These are phyloP conservation scores for Cutaneotrichosporon spelunceum DNA, from an alignment of 1,284 basidiomycete species.

Conservation along the genomic window DNA sequence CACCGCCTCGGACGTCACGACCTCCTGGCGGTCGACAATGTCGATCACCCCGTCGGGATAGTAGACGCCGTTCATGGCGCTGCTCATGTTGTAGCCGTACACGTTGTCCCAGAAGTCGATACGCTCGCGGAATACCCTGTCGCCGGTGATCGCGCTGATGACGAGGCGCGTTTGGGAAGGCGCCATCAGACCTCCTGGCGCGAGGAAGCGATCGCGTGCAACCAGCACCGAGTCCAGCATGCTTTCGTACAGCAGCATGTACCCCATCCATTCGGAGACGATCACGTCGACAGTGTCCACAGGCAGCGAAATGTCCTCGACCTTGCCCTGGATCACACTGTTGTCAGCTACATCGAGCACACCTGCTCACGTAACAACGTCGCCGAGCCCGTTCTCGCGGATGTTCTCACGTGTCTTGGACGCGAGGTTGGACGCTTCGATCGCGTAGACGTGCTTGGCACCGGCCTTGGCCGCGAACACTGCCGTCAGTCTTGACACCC, in stretches of 20 bases:
- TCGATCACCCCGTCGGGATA: constrained; percentile 78
- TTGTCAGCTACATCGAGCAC: background rate
- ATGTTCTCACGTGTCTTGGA: constrained; percentile 78
- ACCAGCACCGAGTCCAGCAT: constrained; percentile 92
- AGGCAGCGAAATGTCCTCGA: constrained; percentile 71
- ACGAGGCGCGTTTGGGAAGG: constrained; percentile 87
- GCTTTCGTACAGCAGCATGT: constrained; percentile 87
- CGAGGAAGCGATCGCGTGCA: constrained; percentile 52
- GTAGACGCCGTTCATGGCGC: constrained; percentile 63
- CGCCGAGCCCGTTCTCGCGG: constrained; percentile 69
- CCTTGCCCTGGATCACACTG: constrained; percentile 78
- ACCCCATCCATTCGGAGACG: constrained; percentile 96
- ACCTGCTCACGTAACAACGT: constrained; percentile 65
- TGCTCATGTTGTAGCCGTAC: constrained; percentile 80
- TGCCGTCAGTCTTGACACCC: constrained; percentile 17
- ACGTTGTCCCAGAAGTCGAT: constrained; percentile 87
- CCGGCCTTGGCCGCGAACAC: constrained; percentile 89
- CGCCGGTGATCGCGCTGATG: constrained; percentile 72
- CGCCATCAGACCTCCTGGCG: constrained; percentile 74
- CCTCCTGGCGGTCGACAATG: constrained; percentile 65
- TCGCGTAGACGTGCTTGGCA: constrained; percentile 86
- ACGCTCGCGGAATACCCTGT: constrained; percentile 71
- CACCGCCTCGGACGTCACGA: constrained; percentile 66
- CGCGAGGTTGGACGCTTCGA: constrained; percentile 86
- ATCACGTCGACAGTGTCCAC: constrained; percentile 85